A percentile compares a stretch with the other conserved stretches of the same genome.
These are phyloP conservation scores for Syzygium oleosum DNA, from an alignment of 345 rosid genomes.

Conservation along the genomic window DNA sequence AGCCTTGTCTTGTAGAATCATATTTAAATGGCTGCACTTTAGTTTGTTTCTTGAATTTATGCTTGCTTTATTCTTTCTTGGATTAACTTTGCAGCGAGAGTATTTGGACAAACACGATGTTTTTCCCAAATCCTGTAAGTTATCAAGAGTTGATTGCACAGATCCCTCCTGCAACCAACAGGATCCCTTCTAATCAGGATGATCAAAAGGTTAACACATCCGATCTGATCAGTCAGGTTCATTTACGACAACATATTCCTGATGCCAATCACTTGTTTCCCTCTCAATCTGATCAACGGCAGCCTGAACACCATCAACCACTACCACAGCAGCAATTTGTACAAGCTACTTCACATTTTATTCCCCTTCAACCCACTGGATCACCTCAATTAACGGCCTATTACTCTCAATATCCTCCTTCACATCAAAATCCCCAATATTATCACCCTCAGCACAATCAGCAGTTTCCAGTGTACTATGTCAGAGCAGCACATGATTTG, in stretches of 20 bases:
- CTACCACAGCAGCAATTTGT: slow-evolving; percentile 59
- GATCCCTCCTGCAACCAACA: slow-evolving; percentile 40
- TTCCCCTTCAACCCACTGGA: slow-evolving; percentile 62
- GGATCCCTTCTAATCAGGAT: slow-evolving; percentile 33
- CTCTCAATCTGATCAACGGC: slow-evolving; percentile 51
- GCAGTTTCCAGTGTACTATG: slow-evolving; percentile 75
- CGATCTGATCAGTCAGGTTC: slow-evolving; percentile 45
- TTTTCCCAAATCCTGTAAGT: slow-evolving; percentile 46
- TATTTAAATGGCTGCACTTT: not conserved
- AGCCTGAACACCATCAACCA: slow-evolving; percentile 22
- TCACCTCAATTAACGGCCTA: slow-evolving; percentile 54
- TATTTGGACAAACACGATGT: slow-evolving; percentile 51
- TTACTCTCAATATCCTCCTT: slow-evolving; percentile 64
- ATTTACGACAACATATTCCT: slow-evolving; percentile 14
- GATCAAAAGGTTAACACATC: slow-evolving; percentile 48
- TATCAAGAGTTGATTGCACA: slow-evolving; percentile 65
- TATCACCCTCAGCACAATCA: slow-evolving; percentile 54
- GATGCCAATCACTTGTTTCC: slow-evolving; percentile 45
- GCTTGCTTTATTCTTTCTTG: not conserved
- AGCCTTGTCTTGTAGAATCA: not conserved
- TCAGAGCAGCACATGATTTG: slow-evolving; percentile 52
- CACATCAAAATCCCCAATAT: slow-evolving; percentile 61
- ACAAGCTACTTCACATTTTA: slow-evolving; percentile 58
- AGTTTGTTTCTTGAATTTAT: not conserved
- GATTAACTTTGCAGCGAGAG: slow-evolving; percentile 47